Evolutionary conservation across 2,329 filamentous ascomycete species (phyloP), one percentile per base, ranked within the genome.

Genomic region (Colletotrichum sp.): DNA sequence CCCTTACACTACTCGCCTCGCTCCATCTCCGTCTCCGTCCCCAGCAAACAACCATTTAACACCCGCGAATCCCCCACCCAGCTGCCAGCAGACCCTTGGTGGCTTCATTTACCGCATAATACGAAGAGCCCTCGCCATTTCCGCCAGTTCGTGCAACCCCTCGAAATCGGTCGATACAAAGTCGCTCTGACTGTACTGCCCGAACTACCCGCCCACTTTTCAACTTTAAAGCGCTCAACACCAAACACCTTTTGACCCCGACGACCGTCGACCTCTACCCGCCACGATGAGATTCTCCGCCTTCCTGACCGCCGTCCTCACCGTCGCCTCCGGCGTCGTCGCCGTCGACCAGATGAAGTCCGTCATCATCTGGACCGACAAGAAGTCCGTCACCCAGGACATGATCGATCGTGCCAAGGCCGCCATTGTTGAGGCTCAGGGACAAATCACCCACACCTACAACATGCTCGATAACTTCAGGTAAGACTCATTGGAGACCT

Each of bases 361-460:
- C 44, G 92, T 98, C 78, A 93, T 98, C 80, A 89, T 98, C 81
- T 95, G 91, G 81, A 98, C 95, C 82, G 92, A 94, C 28, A 87
- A 92, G 68, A 89, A 91, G 64, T 94, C 92, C 16, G 80, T 86
- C 4, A 93, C 95, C 24, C 87, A 93, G 78, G 89, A 88, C 44
- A 87, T 98, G 44, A 84, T 98, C 36, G 86, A 92, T 26, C 85
- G 94, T 72, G 95, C 95, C 60, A 97, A 94, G 88, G 85, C 93
- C 57, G 90, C 91, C 4, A 93, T 98, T 80, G 85, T 88, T 68
- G 88, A 92, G 62, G 93, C 92, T 52, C 95, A 95, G 66, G 95
- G 95, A 52, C 85, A 91, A 66, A 95, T 98, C 80, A 97, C 94
- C 26, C 95, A 98, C 86, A 91, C 93, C 81, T 97, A 95, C 84